A percentile compares a stretch with the other conserved stretches of the same genome.
phyloP scores from a whole-genome alignment of 257 asterid species.

The Nicotiana undulata region DNA sequence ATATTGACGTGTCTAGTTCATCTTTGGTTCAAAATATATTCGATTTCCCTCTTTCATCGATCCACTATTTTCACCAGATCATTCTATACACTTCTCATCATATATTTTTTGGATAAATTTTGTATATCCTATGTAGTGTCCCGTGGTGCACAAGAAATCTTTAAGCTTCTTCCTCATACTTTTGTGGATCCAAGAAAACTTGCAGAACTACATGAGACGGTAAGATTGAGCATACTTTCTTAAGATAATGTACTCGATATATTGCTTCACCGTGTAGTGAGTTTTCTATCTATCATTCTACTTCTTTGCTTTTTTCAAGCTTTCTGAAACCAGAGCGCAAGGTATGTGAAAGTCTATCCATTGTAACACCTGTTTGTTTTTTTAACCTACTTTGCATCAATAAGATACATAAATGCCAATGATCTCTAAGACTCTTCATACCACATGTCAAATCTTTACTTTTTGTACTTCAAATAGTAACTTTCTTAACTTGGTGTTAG shows the following conservation, averaged over 20 bases:
- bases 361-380: not conserved
- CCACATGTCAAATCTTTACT: not conserved
- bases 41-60: not conserved
- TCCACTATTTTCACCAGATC: not conserved
- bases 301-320: too few relatives aligned
- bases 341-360: not conserved
- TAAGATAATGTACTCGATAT: not conserved
- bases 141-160: conserved; percentile 86
- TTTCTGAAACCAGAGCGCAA: not conserved
- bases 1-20: not conserved
- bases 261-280: not conserved
- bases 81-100: not conserved
- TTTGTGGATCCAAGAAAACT: conserved; percentile 67
- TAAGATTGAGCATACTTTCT: conserved; percentile 16
- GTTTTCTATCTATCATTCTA: not conserved
- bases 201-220: conserved; percentile 60
- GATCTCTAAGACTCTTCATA: not conserved
- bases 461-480: not conserved
- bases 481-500: not conserved
- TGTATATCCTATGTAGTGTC: conserved; percentile 45
- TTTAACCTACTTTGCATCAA: not conserved
- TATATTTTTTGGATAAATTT: not conserved
- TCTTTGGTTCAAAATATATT: not conserved
- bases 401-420: not conserved
- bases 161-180: conserved; percentile 91